These are phyloP conservation scores for Halophytophthora batemanensis DNA, from an alignment of 352 stramenopile species.

Conservation along the genomic window DNA sequence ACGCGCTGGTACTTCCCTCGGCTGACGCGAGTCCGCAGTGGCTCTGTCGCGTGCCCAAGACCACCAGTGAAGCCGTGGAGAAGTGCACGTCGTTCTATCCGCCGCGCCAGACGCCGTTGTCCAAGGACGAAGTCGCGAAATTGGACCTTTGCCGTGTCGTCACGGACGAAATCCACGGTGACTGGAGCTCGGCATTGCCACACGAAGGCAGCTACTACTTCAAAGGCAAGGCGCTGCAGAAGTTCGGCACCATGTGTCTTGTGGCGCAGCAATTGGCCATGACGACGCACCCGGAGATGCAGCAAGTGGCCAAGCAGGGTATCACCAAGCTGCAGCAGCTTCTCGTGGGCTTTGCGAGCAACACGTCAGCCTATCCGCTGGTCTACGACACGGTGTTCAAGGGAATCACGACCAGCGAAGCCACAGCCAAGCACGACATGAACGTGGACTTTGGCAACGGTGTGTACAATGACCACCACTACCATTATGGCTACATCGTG, in stretches of 20 bases:
- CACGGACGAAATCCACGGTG: conserved; percentile 58
- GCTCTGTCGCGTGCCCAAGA: conserved; percentile 42
- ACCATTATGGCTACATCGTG: conserved; percentile 71
- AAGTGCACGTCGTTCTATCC: conserved; percentile 52
- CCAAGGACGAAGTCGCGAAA: conserved; percentile 29
- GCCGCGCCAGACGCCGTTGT: conserved; percentile 22
- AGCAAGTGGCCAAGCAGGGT: conserved; percentile 37
- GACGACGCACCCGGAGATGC: conserved; percentile 55
- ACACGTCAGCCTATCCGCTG: conserved; percentile 46
- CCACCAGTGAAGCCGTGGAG: conserved; percentile 40
- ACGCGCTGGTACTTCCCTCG: conserved; percentile 26
- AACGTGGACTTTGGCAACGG: conserved; percentile 73
- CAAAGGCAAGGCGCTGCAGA: conserved; percentile 76
- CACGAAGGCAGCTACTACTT: conserved; percentile 83
- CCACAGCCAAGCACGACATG: conserved; percentile 50
- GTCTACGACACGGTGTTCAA: conserved; percentile 74
- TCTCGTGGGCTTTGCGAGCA: conserved; percentile 40
- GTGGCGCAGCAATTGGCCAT: conserved; percentile 54
- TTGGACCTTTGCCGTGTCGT: conserved; percentile 45
- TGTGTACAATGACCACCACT: conserved; percentile 78
- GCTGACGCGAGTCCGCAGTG: conserved; percentile 29
- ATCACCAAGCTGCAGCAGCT: conserved; percentile 45
- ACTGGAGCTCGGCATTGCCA: conserved; percentile 62
- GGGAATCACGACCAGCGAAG: conserved; percentile 59
- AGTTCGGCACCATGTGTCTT: conserved; percentile 78